Conservation (phyloP, 2,329 filamentous ascomycete genomes). For the Colletotrichum sp. region DNA sequence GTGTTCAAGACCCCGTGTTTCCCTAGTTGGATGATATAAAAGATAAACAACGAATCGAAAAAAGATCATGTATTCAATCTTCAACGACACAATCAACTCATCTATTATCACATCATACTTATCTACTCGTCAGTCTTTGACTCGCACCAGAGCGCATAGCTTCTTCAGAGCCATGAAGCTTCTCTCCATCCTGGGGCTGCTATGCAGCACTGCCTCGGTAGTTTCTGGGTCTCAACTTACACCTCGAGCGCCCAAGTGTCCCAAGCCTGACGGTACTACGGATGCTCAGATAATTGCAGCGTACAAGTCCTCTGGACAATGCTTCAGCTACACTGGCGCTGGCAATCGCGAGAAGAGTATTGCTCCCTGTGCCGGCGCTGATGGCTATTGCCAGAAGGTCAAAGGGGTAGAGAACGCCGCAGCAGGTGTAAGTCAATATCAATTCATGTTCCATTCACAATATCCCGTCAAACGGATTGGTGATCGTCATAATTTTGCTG, state of each 20-base stretch:
- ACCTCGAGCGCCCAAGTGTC: background rate
- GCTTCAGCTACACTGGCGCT: background rate
- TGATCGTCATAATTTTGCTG: background rate
- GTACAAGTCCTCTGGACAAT: background rate
- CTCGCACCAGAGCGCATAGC: background rate
- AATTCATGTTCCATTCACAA: background rate
- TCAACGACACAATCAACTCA: background rate
- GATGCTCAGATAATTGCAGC: background rate
- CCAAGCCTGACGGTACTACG: background rate
- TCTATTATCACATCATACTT: background rate
- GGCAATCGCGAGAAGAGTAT: background rate
- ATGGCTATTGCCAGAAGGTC: background rate
- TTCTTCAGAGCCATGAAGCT: background rate
- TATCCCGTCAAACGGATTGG: background rate
- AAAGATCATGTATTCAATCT: background rate
- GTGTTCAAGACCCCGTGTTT: background rate
- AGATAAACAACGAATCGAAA: background rate
- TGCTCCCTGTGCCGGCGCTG: background rate
- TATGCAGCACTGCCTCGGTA: background rate
- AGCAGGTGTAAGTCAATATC: background rate
- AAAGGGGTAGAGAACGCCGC: background rate
- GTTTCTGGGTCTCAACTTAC: background rate
- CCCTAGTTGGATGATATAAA: background rate
- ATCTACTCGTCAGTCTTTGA: background rate
- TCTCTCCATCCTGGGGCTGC: background rate